Percentiles rank a stretch among this genome's conserved stretches.
phyloP scores from a whole-genome alignment of 1,284 basidiomycete species.

The Austroboletus novae-zelandiae region DNA sequence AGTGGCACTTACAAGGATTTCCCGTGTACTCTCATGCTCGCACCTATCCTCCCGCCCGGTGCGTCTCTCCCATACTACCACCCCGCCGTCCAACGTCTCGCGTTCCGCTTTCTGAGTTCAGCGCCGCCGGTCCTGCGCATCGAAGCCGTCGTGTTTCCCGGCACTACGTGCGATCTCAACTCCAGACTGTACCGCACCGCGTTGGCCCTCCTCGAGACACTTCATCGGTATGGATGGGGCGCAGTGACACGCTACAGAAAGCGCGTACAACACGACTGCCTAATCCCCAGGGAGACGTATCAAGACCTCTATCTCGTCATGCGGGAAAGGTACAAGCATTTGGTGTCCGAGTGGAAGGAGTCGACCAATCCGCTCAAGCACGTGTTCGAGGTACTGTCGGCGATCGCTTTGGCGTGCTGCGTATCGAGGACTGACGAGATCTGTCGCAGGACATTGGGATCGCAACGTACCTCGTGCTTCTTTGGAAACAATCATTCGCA shows the following conservation, averaged over 20 bases:
- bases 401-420: neutral
- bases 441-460: slow-evolving; percentile 29
- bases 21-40: slow-evolving; percentile 56
- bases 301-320: slow-evolving; percentile 89
- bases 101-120: slow-evolving; percentile 59
- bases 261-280: slow-evolving; percentile 79
- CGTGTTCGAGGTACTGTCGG: slow-evolving; percentile 69
- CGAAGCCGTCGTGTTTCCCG: slow-evolving; percentile 53
- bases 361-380: slow-evolving; percentile 83
- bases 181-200: slow-evolving; percentile 79
- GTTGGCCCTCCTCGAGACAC: slow-evolving; percentile 74
- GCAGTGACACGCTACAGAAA: slow-evolving; percentile 80
- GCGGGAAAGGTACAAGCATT: slow-evolving; percentile 77
- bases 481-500: slow-evolving; percentile 77
- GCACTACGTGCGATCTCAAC: slow-evolving; percentile 48
- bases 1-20: slow-evolving; percentile 16
- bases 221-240: slow-evolving; percentile 88
- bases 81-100: slow-evolving; percentile 68
- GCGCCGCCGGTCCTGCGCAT: slow-evolving; percentile 43
- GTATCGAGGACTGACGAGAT: neutral
- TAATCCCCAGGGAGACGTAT: slow-evolving; percentile 77
- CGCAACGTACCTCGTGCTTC: slow-evolving; percentile 86
- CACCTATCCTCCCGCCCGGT: slow-evolving; percentile 50
- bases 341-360: slow-evolving; percentile 76
- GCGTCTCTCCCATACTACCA: slow-evolving; percentile 74